These are phyloP conservation scores for Cerioporus squamosus DNA, from an alignment of 1,284 basidiomycete genomes.

Conservation along the genomic window DNA sequence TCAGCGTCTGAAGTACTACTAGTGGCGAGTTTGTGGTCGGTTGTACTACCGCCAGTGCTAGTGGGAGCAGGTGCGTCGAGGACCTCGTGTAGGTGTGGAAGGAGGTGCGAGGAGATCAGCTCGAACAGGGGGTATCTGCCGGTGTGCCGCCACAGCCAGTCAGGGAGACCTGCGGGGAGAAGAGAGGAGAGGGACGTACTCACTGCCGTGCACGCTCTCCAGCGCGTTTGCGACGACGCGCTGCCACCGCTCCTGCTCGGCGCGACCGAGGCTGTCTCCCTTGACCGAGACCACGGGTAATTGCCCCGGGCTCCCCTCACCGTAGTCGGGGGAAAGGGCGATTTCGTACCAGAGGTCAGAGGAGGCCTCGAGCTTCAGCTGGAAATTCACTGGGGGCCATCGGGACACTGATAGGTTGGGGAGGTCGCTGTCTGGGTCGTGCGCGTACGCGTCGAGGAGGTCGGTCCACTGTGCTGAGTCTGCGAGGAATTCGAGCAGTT, in stretches of 20 bases:
- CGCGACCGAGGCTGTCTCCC: conserved; percentile 48
- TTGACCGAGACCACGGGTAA: conserved; percentile 43
- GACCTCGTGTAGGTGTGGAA: conserved; percentile 57
- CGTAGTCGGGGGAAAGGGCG: conserved; percentile 31
- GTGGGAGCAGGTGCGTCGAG: conserved; percentile 9
- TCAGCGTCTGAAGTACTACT: not conserved
- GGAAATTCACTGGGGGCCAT: conserved; percentile 39
- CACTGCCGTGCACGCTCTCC: conserved; percentile 47
- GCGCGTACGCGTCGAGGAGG: conserved; percentile 36
- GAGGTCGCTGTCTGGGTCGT: conserved; percentile 15
- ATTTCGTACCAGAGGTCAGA: conserved; percentile 47
- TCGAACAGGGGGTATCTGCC: conserved; percentile 65
- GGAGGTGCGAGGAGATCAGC: conserved; percentile 57
- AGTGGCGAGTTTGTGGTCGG: not conserved
- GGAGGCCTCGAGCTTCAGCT: conserved; percentile 38
- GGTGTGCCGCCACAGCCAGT: not conserved
- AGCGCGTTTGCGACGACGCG: conserved; percentile 45
- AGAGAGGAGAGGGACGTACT: conserved; percentile 39
- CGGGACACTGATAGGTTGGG: conserved; percentile 1
- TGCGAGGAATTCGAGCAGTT: conserved; percentile 48
- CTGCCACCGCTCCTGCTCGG: conserved; percentile 59
- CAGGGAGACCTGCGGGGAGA: no score
- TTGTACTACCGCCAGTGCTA: not conserved
- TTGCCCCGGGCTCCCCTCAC: not conserved
- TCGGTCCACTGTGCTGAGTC: conserved; percentile 43